Base-by-base conservation (phyloP, 345 rosid genomes). In the Erodium maritimum region DNA sequence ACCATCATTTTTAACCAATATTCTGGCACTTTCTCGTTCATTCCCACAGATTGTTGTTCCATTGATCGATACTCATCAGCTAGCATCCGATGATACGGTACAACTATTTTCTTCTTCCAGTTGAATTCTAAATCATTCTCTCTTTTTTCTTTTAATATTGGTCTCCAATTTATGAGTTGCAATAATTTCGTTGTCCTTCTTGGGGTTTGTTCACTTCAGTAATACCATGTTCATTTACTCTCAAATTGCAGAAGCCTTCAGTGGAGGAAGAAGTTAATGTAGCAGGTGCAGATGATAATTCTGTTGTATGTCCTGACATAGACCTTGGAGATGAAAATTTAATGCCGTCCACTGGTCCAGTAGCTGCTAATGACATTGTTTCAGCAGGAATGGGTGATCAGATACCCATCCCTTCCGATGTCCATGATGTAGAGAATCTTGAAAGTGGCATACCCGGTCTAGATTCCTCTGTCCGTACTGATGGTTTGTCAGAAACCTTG, bases 361-460 rank as follows among this genome's bases (percentile, higher is more conserved):
- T 77, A 14, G 72, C 67, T 63, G 62, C 87, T 69, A 70, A 79
- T 66, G 76, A 76, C 17, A 42, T 42, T 68, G 67, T 59, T 67
- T 65, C 68, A 25, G 68, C 79, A 68, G 81, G 70, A 58, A 62
- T 65, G 57, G 80, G 73, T 67, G 71, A 65, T 61, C 67, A 57
- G 55, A 22, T 54, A 54, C 65, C 61, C 57, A 19, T 74, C 61
- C 70, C 81, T 20, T 72, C 79, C 69, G 77, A 74, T 64, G 54
- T 50, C 59, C 82, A 67, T 55, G 82, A 67, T 60, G 58, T 62
- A 55, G 78, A 69, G 42, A 75, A 75, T 69, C 25, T 66, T 56
- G 96, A 80, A 65, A 77, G 77, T 74, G 88, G 71, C 69, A 88
- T 91, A 65, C 98, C 95, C 67, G 96, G 96, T 61, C 74, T 91